Conservation (phyloP, 2,329 filamentous ascomycete species). For the Claviceps paspali region DNA sequence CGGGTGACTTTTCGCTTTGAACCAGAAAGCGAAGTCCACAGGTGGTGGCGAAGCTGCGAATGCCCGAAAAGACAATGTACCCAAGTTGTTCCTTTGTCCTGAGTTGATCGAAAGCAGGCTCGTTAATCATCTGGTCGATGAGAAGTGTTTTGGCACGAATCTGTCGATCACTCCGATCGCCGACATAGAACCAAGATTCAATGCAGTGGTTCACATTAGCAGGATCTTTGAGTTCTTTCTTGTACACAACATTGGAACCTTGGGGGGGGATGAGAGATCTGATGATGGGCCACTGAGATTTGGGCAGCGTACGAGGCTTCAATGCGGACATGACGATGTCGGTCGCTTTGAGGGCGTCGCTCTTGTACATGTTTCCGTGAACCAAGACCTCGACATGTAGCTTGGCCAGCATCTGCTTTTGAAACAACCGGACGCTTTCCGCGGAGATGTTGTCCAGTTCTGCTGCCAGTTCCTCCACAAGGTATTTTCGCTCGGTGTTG, state of each 20-base stretch:
- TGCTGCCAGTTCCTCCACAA: conserved; percentile 63
- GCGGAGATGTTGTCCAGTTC: conserved; percentile 63
- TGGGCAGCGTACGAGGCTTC: conserved; percentile 57
- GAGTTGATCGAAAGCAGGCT: conserved; percentile 87
- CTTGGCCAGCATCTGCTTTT: conserved; percentile 65
- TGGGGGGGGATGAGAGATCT: conserved; percentile 64
- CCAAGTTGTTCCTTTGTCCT: conserved; percentile 95
- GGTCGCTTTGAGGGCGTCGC: conserved; percentile 76
- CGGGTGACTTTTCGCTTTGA: conserved; percentile 74
- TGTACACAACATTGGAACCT: conserved; percentile 72
- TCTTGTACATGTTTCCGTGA: conserved; percentile 88
- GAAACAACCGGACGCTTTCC: conserved; percentile 62
- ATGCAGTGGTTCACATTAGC: conserved; percentile 83
- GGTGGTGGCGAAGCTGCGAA: conserved; percentile 56
- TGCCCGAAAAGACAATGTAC: conserved; percentile 84
- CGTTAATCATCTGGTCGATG: conserved; percentile 78
- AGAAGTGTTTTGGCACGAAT: conserved; percentile 65
- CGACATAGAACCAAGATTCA: conserved; percentile 61
- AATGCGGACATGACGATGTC: conserved; percentile 67
- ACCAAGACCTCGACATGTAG: conserved; percentile 77
- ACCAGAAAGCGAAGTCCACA: conserved; percentile 81
- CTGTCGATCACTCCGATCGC: conserved; percentile 50
- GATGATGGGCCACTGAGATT: conserved; percentile 63
- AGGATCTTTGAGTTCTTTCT: conserved; percentile 66
- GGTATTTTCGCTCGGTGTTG: conserved; percentile 58